These are phyloP conservation scores for Podila minutissima DNA, from an alignment of 192 early-diverging fungal genomes.

Conservation along the genomic window DNA sequence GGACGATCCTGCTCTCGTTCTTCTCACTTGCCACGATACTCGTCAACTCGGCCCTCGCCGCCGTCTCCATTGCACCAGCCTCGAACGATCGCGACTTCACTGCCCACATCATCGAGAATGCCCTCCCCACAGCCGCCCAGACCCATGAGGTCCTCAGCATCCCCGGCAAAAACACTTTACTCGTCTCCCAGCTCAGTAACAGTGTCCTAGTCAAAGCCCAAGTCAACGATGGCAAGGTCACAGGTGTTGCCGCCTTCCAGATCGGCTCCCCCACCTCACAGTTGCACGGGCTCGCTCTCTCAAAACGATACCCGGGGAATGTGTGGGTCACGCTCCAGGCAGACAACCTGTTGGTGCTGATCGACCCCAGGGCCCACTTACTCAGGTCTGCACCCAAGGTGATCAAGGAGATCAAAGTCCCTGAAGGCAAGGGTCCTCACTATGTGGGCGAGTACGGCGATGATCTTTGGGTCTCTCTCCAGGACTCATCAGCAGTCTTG, in stretches of 20 bases:
- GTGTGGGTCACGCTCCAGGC: constrained; percentile 31
- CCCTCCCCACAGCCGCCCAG: constrained; percentile 13
- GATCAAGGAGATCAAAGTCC: constrained; percentile 10
- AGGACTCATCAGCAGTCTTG: constrained; percentile 20
- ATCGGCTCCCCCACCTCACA: constrained; percentile 6
- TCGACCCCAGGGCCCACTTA: constrained; percentile 11
- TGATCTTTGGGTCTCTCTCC: constrained; percentile 24
- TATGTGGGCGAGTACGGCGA: constrained; percentile 30
- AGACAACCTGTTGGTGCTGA: constrained; percentile 12
- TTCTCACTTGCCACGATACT: neutral
- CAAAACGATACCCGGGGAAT: constrained; percentile 8
- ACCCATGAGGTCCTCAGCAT: constrained; percentile 34
- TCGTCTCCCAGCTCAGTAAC: constrained; percentile 34
- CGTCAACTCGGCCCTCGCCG: neutral
- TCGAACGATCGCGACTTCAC: neutral
- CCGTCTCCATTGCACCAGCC: neutral
- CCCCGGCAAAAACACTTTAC: neutral
- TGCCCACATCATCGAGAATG: constrained; percentile 22
- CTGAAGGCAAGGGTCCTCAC: constrained; percentile 23
- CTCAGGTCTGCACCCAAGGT: neutral
- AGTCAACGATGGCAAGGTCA: neutral
- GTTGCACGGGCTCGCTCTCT: constrained; percentile 18
- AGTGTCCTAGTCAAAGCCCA: constrained; percentile 32
- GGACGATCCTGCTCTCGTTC: neutral
- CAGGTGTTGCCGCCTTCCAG: neutral